Percentiles rank a stretch among this genome's conserved stretches.
Conservation (phyloP, 192 early-diverging fungal species). For the Phlyctochytrium arcticum region DNA sequence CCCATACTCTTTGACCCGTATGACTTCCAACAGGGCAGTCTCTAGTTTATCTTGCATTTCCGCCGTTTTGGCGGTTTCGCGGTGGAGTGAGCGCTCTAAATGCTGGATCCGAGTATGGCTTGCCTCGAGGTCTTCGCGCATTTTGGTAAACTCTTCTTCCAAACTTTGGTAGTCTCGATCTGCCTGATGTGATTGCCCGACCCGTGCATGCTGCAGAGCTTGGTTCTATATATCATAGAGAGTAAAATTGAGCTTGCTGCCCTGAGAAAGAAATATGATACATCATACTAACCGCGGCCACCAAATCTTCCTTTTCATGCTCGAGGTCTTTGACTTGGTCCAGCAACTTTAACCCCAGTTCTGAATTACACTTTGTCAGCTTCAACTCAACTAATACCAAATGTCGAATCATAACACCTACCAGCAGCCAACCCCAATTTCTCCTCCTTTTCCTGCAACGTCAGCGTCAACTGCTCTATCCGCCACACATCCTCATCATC, state of each 20-base stretch:
- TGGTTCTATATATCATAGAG: not conserved
- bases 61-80: not conserved
- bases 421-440: constrained; percentile 8
- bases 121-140: not conserved
- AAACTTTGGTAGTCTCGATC: not conserved
- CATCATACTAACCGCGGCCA: not conserved
- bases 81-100: not conserved
- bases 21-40: not conserved
- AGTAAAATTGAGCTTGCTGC: not conserved
- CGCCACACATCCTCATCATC: too few relatives aligned
- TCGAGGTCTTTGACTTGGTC: not conserved
- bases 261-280: not conserved
- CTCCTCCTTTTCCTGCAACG: constrained; percentile 10
- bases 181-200: not conserved
- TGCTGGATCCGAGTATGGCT: not conserved
- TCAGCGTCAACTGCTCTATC: too few relatives aligned
- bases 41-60: not conserved
- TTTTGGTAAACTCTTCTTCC: not conserved
- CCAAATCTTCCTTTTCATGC: not conserved
- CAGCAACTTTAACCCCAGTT: constrained; percentile 5
- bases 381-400: not conserved
- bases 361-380: not conserved
- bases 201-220: constrained; percentile 1
- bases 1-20: not conserved
- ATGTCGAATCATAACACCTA: not conserved